phyloP scores from a whole-genome alignment of 2,329 filamentous ascomycete genomes.

The Emericellopsis atlantica region DNA sequence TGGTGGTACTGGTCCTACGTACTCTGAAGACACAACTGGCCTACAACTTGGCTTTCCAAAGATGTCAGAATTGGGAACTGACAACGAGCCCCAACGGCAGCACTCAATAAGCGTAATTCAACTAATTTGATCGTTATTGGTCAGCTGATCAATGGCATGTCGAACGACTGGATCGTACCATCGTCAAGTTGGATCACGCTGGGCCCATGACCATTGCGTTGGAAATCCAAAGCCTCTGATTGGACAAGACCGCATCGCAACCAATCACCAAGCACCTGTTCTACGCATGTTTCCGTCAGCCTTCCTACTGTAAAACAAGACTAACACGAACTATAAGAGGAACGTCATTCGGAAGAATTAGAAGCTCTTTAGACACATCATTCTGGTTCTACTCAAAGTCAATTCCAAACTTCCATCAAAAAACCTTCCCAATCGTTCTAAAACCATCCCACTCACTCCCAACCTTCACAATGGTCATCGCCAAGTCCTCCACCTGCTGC shows the following conservation, averaged over 20 bases:
- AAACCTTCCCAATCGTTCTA: neutral
- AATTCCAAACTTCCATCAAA: neutral
- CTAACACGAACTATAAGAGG: conserved; percentile 1
- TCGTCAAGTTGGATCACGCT: neutral
- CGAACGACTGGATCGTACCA: too few species aligned
- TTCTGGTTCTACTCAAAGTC: neutral
- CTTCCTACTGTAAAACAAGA: neutral
- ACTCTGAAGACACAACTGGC: too few species aligned
- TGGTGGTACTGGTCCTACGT: too few species aligned
- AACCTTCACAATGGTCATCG: conserved; percentile 17
- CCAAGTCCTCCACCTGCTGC: conserved; percentile 40
- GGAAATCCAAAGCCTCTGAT: neutral
- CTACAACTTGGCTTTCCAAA: too few species aligned
- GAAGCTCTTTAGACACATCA: neutral
- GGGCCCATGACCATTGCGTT: neutral
- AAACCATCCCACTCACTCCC: neutral
- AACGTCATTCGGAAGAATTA: neutral
- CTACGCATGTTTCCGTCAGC: neutral
- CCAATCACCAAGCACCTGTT: neutral
- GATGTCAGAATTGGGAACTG: too few species aligned
- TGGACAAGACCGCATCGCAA: neutral
- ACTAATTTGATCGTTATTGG: too few species aligned
- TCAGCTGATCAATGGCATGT: too few species aligned
- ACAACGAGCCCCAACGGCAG: too few species aligned
- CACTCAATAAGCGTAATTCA: too few species aligned